Evolutionary conservation across 1,139 yeast genomes (phyloP).

Genomic region (Hansenula sp.): DNA sequence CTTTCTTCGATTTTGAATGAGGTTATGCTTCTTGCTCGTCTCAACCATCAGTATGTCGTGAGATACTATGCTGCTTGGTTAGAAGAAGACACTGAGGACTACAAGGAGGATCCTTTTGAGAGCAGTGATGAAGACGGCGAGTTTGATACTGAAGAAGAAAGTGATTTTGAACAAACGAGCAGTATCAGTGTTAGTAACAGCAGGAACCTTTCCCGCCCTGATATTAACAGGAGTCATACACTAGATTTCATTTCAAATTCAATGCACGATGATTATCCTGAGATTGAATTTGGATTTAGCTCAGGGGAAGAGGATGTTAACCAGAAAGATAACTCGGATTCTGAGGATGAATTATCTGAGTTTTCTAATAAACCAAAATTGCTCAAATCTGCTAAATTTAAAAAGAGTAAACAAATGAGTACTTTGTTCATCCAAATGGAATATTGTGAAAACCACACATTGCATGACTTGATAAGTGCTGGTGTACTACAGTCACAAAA

Average conservation of each 20-base stretch:
- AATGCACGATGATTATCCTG: slow-evolving; percentile 36
- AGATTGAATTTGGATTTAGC: slow-evolving; percentile 53
- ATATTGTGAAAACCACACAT: slow-evolving; percentile 91
- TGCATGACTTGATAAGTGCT: slow-evolving; percentile 69
- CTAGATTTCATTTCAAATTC: slow-evolving; percentile 69
- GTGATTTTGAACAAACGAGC: slow-evolving; percentile 2
- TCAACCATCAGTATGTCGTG: slow-evolving; percentile 94
- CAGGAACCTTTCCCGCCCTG: slow-evolving; percentile 15
- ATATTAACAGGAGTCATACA: slow-evolving; percentile 24
- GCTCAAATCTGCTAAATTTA: slow-evolving; percentile 4
- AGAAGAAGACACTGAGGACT: slow-evolving; percentile 43
- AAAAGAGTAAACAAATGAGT: slow-evolving; percentile 31
- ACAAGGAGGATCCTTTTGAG: slow-evolving; percentile 27
- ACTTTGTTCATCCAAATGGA: slow-evolving; percentile 92
- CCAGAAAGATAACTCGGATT: slow-evolving; percentile 13
- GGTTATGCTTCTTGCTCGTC: slow-evolving; percentile 83
- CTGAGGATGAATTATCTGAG: slow-evolving; percentile 3
- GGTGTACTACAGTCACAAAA: slow-evolving; percentile 55
- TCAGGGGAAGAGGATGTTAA: slow-evolving; percentile 19
- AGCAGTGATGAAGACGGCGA: slow-evolving; percentile 22
- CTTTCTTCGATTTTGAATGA: slow-evolving; percentile 81
- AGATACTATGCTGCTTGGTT: slow-evolving; percentile 97
- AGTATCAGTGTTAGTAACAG: no score
- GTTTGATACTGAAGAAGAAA: slow-evolving; percentile 17
- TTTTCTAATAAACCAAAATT: slow-evolving; percentile 9